Percentiles rank a stretch among this genome's conserved stretches.
Evolutionary conservation across 176 grass and related monocot species (phyloP).

Genomic region (Phoenix roebelenii): DNA sequence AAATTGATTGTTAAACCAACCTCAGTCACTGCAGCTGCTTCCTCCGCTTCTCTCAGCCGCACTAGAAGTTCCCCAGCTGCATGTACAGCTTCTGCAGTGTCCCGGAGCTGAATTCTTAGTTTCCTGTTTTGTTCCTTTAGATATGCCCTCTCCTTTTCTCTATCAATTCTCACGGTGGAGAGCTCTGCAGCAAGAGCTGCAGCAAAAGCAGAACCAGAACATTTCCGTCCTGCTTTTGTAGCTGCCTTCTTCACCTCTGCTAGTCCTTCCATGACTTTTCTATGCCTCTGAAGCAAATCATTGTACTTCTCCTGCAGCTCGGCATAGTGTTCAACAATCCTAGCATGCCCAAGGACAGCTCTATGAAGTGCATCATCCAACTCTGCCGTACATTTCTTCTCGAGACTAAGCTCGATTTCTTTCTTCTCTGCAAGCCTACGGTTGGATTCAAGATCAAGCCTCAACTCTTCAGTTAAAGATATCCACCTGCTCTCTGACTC

Average conservation of each 20-base stretch:
- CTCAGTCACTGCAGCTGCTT: conserved; percentile 54
- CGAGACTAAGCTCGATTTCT: conserved; percentile 52
- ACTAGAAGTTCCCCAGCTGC: conserved; percentile 92
- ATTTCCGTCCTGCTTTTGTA: conserved; percentile 71
- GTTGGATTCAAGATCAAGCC: conserved; percentile 75
- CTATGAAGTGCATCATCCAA: conserved; percentile 78
- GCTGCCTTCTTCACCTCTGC: conserved; percentile 79
- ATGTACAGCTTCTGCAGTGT: conserved; percentile 93
- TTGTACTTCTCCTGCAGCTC: conserved; percentile 89
- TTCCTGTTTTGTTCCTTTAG: conserved; percentile 96
- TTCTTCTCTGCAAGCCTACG: conserved; percentile 74
- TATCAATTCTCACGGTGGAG: conserved; percentile 76
- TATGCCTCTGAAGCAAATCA: conserved; percentile 67
- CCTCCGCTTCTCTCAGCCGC: conserved; percentile 83
- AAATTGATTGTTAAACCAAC: conserved; percentile 12
- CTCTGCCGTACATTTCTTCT: conserved; percentile 81
- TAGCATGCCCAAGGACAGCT: conserved; percentile 69
- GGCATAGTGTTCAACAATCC: conserved; percentile 80
- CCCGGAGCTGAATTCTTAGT: conserved; percentile 83
- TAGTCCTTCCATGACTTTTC: conserved; percentile 70
- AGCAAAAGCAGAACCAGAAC: conserved; percentile 75
- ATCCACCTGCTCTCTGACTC: conserved; percentile 98
- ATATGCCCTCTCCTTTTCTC: conserved; percentile 70
- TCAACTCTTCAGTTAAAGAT: conserved; percentile 71
- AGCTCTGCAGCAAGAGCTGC: conserved; percentile 81